Conservation (phyloP, 768 basidiomycete genomes). For the Rhizopogon vinicolor region DNA sequence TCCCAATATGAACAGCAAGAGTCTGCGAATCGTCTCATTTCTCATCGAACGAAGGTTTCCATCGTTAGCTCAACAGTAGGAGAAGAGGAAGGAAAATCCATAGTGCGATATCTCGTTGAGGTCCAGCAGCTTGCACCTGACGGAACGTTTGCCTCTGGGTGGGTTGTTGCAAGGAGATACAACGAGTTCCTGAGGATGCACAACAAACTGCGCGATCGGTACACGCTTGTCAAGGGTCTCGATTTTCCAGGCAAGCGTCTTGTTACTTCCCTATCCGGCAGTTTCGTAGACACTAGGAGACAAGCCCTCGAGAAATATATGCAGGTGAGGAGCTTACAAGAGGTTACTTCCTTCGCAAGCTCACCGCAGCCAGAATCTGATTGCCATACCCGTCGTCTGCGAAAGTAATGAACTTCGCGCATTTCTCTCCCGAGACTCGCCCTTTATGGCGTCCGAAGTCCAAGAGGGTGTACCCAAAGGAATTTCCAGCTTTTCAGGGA, state of each 20-base stretch:
- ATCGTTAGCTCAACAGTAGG: constrained; percentile 81
- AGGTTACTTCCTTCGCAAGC: constrained; percentile 2
- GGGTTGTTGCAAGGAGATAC: constrained; percentile 92
- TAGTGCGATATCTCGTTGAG: constrained; percentile 89
- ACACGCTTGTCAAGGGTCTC: constrained; percentile 57
- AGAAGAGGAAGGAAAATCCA: constrained; percentile 84
- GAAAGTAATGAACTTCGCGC: constrained; percentile 77
- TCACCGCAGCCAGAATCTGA: constrained; percentile 48
- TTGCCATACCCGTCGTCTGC: constrained; percentile 70
- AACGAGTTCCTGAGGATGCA: constrained; percentile 94
- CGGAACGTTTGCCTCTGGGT: constrained; percentile 76
- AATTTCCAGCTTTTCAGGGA: constrained; percentile 53
- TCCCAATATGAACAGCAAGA: constrained; percentile 94
- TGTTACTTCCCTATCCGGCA: constrained; percentile 81
- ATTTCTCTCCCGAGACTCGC: constrained; percentile 86
- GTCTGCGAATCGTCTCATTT: constrained; percentile 79
- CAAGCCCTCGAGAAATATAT: constrained; percentile 83
- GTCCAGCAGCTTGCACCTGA: constrained; percentile 84
- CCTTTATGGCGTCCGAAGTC: constrained; percentile 61
- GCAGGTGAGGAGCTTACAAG: constrained; percentile 46
- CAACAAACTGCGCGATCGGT: constrained; percentile 76
- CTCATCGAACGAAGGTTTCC: constrained; percentile 77
- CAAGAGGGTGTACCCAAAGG: constrained; percentile 36
- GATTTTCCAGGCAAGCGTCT: constrained; percentile 95
- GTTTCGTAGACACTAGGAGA: constrained; percentile 80